These are phyloP conservation scores for Plenodomus lindquistii DNA, from an alignment of 2,329 filamentous ascomycete genomes.

Conservation along the genomic window DNA sequence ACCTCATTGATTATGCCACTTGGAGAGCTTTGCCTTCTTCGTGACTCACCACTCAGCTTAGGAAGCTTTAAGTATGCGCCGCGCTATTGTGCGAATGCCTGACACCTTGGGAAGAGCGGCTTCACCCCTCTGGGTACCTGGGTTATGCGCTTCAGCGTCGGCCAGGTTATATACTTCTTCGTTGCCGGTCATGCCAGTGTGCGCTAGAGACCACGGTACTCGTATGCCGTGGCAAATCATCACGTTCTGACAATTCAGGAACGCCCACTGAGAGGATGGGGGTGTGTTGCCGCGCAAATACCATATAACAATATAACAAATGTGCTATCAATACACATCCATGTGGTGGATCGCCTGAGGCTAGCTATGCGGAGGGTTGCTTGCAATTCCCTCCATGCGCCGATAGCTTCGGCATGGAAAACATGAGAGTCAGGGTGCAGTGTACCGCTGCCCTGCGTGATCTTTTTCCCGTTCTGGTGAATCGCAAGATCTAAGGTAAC, in stretches of 20 bases:
- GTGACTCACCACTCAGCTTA: no score
- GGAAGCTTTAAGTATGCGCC: no score
- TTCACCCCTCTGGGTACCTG: neutral
- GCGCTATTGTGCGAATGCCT: no score
- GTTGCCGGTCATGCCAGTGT: conserved; percentile 2
- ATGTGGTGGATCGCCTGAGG: neutral
- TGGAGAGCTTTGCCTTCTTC: no score
- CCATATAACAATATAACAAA: conserved; percentile 13
- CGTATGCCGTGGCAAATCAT: conserved; percentile 1
- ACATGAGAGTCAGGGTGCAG: conserved; percentile 3
- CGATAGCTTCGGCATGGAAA: conserved; percentile 6
- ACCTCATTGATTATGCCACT: no score
- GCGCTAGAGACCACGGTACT: conserved; percentile 1
- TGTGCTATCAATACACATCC: conserved; percentile 10
- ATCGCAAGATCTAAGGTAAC: no score
- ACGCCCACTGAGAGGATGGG: conserved; percentile 6
- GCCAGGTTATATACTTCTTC: neutral
- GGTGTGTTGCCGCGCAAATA: conserved; percentile 3
- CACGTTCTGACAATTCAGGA: conserved; percentile 4
- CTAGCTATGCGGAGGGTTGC: neutral
- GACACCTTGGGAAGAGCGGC: neutral
- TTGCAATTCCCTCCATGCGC: conserved; percentile 3
- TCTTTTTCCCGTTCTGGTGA: no score
- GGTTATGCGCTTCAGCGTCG: neutral
- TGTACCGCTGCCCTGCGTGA: neutral